Evolutionary conservation across 306 rosid species (phyloP), one percentile per base, ranked within the genome.

Genomic region (Citrullus colocynthis): DNA sequence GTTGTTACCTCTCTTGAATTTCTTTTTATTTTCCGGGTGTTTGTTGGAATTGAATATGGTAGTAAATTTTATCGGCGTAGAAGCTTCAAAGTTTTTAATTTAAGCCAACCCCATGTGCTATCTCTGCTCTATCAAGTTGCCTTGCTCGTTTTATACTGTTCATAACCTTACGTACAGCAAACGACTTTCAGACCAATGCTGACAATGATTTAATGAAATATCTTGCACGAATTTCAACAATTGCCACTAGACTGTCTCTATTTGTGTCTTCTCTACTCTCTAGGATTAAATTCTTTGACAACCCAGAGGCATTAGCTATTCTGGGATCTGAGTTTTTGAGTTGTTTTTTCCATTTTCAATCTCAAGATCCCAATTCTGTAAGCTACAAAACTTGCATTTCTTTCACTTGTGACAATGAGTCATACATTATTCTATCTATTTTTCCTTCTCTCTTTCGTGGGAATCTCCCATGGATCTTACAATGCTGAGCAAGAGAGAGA

Each of bases 401-500:
- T 62, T 18, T 52, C 24, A 37, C 41, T 32, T 24, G 7, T 44
- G 57, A 34, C 56, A 5, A 95, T 89, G 98, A 90, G 82, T 81
- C 79, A 49, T 70, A 81, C 64, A 77, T 39, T 73, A 71, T 75
- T 84, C 73, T 86, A 52, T 81, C 62, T 78, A 41, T 21, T 89
- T 62, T 83, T 87, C 80, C 39, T 90, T 64, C 55, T 87, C 54
- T 82, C 74, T 79, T 74, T 90, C 74, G 70, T 78, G 61, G 78
- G 89, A 83, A 74, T 67, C 84, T 87, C 83, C 77, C 79, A 78
- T 54, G 86, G 87, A 60, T 82, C 90, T 44, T 80, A 86, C 1
- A 42, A 69, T 12, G 84, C 81, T 60, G 98, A 92, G 80, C 99
- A 91, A 79, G 80, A 51, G 76, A 90, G 84, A 83, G 98, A 96